Percentiles rank a stretch among this genome's conserved stretches.
phyloP scores from a whole-genome alignment of 2,329 filamentous ascomycete genomes.

The Pestalotiopsis sp. region DNA sequence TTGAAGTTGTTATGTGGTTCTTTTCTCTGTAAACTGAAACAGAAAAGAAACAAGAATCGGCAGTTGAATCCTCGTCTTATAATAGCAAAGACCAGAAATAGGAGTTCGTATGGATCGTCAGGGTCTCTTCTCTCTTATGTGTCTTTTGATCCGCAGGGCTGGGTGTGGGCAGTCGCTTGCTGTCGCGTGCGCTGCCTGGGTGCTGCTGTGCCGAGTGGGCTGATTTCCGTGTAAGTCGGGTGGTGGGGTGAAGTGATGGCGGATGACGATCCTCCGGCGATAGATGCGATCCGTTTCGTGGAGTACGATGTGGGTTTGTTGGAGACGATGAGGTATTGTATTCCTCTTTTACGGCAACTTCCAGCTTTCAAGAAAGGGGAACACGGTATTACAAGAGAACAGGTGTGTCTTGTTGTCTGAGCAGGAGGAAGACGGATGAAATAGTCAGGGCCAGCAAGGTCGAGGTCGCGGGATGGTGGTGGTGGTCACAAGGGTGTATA shows the following conservation, averaged over 20 bases:
- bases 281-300: not conserved
- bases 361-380: not conserved
- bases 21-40: not conserved
- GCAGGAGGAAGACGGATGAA: not conserved
- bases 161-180: not conserved
- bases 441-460: not conserved
- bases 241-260: constrained; percentile 1
- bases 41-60: not conserved
- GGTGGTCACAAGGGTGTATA: not conserved
- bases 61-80: not conserved
- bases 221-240: constrained; percentile 8
- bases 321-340: not conserved
- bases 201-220: not conserved
- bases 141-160: not conserved
- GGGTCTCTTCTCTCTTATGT: not conserved
- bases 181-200: constrained; percentile 4
- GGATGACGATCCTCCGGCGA: not conserved
- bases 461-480: not conserved
- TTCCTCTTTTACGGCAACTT: not conserved
- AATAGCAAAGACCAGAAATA: not conserved
- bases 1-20: not conserved
- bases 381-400: not conserved
- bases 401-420: not conserved
- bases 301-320: not conserved
- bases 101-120: not conserved